These are phyloP conservation scores for Apiospora kogelbergensis DNA, from an alignment of 2,329 filamentous ascomycete genomes.

Conservation along the genomic window DNA sequence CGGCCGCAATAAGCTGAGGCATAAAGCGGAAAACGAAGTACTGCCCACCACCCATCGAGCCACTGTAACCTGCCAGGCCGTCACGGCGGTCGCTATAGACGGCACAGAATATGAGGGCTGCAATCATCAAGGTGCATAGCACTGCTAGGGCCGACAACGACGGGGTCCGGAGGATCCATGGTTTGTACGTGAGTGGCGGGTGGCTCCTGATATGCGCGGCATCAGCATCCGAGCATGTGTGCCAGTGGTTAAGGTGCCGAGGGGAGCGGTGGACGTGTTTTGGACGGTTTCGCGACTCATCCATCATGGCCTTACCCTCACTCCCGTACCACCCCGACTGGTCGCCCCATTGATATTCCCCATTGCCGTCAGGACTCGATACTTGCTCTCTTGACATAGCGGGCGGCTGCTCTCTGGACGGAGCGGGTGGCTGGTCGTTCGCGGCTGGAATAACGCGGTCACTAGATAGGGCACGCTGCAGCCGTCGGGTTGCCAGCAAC, in stretches of 20 bases:
- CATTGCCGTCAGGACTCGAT: neutral
- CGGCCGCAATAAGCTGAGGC: constrained; percentile 72
- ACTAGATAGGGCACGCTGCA: neutral
- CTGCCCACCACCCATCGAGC: constrained; percentile 64
- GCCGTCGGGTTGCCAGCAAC: constrained; percentile 10
- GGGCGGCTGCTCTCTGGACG: constrained; percentile 6
- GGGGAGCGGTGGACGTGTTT: constrained; percentile 17
- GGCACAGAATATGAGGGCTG: constrained; percentile 70
- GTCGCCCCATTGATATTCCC: neutral
- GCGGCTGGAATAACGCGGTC: neutral
- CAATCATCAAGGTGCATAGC: constrained; percentile 68
- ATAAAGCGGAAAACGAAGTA: constrained; percentile 89
- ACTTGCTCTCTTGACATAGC: neutral
- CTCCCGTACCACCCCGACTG: neutral
- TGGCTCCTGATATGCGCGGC: constrained; percentile 37
- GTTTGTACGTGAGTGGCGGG: constrained; percentile 67
- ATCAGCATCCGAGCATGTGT: constrained; percentile 25
- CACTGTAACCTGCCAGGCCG: constrained; percentile 68
- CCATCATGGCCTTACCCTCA: neutral
- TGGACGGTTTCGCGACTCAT: constrained; percentile 11
- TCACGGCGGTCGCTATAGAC: constrained; percentile 62
- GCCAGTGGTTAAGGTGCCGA: constrained; percentile 31
- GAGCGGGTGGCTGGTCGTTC: neutral
- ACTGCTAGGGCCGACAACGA: constrained; percentile 62
- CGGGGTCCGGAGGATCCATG: constrained; percentile 66